Evolutionary conservation across 148 eudicot genomes (phyloP).

Genomic region (Rhododendron mucronatum): DNA sequence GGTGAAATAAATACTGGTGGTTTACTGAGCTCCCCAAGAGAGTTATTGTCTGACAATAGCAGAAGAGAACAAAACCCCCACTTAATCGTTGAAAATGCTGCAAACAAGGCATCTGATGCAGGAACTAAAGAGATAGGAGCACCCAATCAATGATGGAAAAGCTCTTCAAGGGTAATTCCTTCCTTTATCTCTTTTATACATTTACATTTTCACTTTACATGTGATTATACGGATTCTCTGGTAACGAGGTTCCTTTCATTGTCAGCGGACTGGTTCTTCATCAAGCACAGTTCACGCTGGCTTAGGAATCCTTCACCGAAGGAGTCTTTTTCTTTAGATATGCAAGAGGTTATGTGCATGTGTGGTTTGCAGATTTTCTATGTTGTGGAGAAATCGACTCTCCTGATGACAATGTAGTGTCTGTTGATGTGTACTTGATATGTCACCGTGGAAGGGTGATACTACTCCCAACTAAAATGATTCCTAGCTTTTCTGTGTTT

Average conservation of each 20-base stretch:
- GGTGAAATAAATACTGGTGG: constrained; percentile 21
- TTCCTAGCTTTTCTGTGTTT: not conserved
- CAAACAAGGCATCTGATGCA: constrained; percentile 22
- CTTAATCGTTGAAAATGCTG: constrained; percentile 21
- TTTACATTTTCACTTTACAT: constrained; percentile 2
- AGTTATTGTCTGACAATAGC: constrained; percentile 20
- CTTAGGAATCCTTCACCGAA: constrained; percentile 7
- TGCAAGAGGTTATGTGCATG: constrained; percentile 11
- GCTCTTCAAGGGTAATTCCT: constrained; percentile 41
- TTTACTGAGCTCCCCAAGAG: constrained; percentile 24
- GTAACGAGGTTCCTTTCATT: constrained; percentile 39
- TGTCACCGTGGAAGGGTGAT: not conserved
- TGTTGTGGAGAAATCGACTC: not conserved
- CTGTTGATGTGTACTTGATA: not conserved
- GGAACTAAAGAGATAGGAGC: constrained; percentile 21
- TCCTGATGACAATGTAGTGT: not conserved
- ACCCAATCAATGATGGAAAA: constrained; percentile 10
- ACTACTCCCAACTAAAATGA: not conserved
- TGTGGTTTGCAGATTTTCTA: not conserved
- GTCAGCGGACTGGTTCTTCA: constrained; percentile 35
- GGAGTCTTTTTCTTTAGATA: constrained; percentile 1
- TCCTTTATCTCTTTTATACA: constrained; percentile 27
- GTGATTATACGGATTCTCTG: constrained; percentile 30
- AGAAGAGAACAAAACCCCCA: constrained; percentile 24
- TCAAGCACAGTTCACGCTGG: constrained; percentile 21